A percentile compares a stretch with the other conserved stretches of the same genome.
phyloP scores from a whole-genome alignment of 371 early-diverging fungal species.

The Apophysomyces elegans region DNA sequence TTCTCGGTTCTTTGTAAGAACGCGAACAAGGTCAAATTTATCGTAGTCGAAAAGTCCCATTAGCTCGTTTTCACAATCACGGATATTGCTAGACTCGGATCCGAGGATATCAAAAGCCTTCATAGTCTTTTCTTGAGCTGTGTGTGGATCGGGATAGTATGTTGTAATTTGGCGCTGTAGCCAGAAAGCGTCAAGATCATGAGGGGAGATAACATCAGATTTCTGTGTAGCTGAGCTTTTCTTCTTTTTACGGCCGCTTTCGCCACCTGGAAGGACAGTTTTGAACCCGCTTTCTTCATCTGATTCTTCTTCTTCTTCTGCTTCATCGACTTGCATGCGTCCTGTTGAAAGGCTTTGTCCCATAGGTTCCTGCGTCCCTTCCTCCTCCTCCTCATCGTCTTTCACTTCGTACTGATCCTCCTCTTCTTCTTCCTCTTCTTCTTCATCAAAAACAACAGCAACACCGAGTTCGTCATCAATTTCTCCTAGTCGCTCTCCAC shows the following conservation, averaged over 20 bases:
- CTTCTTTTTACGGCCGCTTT: slow-evolving; percentile 41
- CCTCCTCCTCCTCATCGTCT: slow-evolving; percentile 60
- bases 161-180: slow-evolving; percentile 87
- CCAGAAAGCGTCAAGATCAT: slow-evolving; percentile 97
- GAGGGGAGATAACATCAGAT: slow-evolving; percentile 57
- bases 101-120: slow-evolving; percentile 78
- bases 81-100: slow-evolving; percentile 61
- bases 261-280: slow-evolving; percentile 55
- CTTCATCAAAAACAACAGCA: slow-evolving; percentile 78
- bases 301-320: slow-evolving; percentile 32
- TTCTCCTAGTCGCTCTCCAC: slow-evolving; percentile 53
- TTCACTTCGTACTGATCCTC: slow-evolving; percentile 63
- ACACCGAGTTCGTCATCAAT: slow-evolving; percentile 80
- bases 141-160: slow-evolving; percentile 83
- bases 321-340: slow-evolving; percentile 22
- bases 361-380: slow-evolving; percentile 24
- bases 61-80: slow-evolving; percentile 94
- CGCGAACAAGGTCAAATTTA: slow-evolving; percentile 91
- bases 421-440: slow-evolving; percentile 71
- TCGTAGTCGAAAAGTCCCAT: slow-evolving; percentile 93
- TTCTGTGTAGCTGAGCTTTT: slow-evolving; percentile 30
- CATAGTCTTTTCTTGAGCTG: slow-evolving; percentile 85
- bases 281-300: slow-evolving; percentile 61
- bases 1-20: slow-evolving; percentile 86
- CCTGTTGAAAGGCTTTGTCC: slow-evolving; percentile 1